phyloP scores from a whole-genome alignment of 805 yeast species.

The Komagataella phaffii region DNA sequence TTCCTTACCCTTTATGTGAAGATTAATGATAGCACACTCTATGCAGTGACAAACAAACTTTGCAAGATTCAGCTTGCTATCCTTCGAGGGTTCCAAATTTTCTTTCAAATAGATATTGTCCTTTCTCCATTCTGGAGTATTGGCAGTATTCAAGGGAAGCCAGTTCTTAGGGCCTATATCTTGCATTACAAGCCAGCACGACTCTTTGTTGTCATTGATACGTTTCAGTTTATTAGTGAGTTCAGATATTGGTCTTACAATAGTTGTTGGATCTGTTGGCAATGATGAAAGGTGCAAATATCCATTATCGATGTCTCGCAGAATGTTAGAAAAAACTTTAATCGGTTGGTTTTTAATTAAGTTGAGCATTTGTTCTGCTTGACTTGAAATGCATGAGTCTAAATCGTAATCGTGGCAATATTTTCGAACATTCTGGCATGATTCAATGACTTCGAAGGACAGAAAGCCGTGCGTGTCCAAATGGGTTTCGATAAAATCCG shows the following conservation, averaged over 20 bases:
- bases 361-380: not conserved
- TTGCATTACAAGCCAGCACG: not conserved
- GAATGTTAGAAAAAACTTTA: constrained; percentile 1
- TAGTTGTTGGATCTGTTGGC: not conserved
- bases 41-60: not conserved
- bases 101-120: not conserved
- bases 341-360: not conserved
- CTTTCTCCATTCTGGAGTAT: not conserved
- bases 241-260: not conserved
- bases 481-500: constrained; percentile 25
- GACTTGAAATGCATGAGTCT: not conserved
- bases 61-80: not conserved
- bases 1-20: not conserved
- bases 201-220: not conserved
- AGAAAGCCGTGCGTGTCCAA: constrained; percentile 35
- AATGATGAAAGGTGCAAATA: not conserved
- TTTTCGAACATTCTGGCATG: constrained; percentile 5
- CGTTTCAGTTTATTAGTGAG: not conserved
- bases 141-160: not conserved
- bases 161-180: not conserved
- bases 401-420: constrained; percentile 8
- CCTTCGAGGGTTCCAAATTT: not conserved
- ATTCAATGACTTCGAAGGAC: constrained; percentile 36
- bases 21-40: not conserved
- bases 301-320: not conserved